These are phyloP conservation scores for Botrytis cinerea DNA, from an alignment of 2,329 filamentous ascomycete genomes.

Conservation along the genomic window DNA sequence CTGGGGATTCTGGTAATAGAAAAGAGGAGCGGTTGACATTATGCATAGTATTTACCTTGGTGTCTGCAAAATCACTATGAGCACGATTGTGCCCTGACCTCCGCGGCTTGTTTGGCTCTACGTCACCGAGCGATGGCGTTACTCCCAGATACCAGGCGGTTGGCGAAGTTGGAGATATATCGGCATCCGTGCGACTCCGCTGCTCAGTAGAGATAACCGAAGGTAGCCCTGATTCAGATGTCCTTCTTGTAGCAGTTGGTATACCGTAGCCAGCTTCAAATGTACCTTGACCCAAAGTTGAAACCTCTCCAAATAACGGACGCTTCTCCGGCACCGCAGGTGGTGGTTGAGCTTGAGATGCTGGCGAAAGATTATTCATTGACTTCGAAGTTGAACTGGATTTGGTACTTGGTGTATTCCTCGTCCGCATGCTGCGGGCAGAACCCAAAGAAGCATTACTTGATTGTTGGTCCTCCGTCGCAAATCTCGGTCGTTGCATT, in stretches of 20 bases:
- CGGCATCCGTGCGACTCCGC: constrained; percentile 57
- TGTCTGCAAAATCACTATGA: constrained; percentile 59
- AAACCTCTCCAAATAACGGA: constrained; percentile 75
- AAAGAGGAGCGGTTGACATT: constrained; percentile 22
- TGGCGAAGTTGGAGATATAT: constrained; percentile 62
- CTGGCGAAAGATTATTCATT: constrained; percentile 47
- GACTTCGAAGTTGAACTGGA: constrained; percentile 48
- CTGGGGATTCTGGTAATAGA: constrained; percentile 14
- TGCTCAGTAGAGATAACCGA: constrained; percentile 49
- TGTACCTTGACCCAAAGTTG: constrained; percentile 58
- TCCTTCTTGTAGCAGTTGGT: constrained; percentile 55
- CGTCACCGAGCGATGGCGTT: constrained; percentile 47
- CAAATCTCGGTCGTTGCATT: constrained; percentile 50
- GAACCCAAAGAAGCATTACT: constrained; percentile 60
- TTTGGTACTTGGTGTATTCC: constrained; percentile 41
- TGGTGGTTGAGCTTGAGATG: constrained; percentile 37
- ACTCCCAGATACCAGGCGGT: constrained; percentile 63
- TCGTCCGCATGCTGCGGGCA: constrained; percentile 59
- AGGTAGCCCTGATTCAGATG: constrained; percentile 70
- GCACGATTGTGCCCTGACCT: constrained; percentile 51
- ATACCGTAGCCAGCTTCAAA: constrained; percentile 63
- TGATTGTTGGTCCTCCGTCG: constrained; percentile 54
- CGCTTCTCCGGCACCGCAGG: constrained; percentile 45
- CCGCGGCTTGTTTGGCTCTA: constrained; percentile 34
- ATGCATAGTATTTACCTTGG: constrained; percentile 37